Percentiles rank a stretch among this genome's conserved stretches.
Evolutionary conservation across 73 alveolate genomes (phyloP).

Genomic region (Breviolum minutum): DNA sequence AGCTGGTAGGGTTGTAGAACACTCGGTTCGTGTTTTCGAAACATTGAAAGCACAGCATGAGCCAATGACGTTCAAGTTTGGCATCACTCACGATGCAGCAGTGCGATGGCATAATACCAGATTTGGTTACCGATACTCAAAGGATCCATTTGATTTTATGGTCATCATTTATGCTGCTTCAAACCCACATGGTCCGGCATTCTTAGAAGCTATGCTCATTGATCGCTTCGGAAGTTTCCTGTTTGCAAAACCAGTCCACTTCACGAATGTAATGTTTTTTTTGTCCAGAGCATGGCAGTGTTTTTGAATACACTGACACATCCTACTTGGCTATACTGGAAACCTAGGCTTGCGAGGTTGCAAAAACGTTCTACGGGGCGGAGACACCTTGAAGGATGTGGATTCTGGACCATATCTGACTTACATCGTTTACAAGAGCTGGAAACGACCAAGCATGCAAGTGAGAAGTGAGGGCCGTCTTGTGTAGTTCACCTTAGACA

Average conservation of each 20-base stretch:
- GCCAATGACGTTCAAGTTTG: constrained; percentile 56
- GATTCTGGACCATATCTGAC: constrained; percentile 15
- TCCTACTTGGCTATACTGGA: neutral
- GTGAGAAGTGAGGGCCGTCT: neutral
- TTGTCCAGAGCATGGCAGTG: neutral
- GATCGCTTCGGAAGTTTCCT: constrained; percentile 24
- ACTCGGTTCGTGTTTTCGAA: neutral
- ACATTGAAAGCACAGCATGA: neutral
- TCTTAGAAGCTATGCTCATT: constrained; percentile 31
- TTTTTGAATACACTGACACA: neutral
- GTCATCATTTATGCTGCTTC: neutral
- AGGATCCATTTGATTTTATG: neutral
- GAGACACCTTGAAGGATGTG: neutral
- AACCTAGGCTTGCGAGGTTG: neutral
- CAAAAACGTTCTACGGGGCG: neutral
- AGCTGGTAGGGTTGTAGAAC: neutral
- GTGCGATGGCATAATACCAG: neutral
- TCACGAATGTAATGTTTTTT: neutral
- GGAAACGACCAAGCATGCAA: constrained; percentile 29
- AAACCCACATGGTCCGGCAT: constrained; percentile 8
- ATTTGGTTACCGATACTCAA: neutral
- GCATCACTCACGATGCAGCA: constrained; percentile 50
- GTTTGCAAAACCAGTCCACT: neutral
- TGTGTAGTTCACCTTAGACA: neutral
- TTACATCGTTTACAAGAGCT: neutral